Evolutionary conservation across 1,284 basidiomycete genomes (phyloP).

Genomic region (Cryptococcus wingfieldii): DNA sequence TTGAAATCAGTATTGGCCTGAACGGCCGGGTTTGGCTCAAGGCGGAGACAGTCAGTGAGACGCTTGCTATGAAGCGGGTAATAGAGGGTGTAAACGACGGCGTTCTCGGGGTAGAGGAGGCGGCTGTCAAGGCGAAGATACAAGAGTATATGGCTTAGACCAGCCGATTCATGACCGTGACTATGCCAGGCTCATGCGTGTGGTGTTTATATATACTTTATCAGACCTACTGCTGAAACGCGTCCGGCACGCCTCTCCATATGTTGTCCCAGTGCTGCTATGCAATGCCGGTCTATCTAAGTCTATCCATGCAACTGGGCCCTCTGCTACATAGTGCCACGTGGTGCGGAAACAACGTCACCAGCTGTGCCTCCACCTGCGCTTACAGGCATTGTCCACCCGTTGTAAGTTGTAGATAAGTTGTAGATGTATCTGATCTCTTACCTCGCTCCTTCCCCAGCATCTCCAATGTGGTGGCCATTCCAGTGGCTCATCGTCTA

Average conservation of each 20-base stretch:
- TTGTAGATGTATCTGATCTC: no score
- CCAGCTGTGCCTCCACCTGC: background rate
- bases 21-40: conserved; percentile 54
- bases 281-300: no score
- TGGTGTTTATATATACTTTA: no score
- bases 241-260: no score
- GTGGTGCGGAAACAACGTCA: background rate
- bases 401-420: background rate
- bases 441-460: background rate
- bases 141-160: conserved; percentile 23
- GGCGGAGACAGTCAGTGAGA: conserved; percentile 39
- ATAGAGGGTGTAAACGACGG: conserved; percentile 41
- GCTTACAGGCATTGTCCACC: background rate
- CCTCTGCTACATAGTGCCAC: no score
- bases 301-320: no score
- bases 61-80: conserved; percentile 46
- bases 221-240: no score
- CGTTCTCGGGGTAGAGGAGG: conserved; percentile 27
- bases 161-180: no score
- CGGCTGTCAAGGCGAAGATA: conserved; percentile 24
- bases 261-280: no score
- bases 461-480: conserved; percentile 27
- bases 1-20: conserved; percentile 52
- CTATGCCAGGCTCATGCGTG: no score
- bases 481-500: conserved; percentile 54